Conservation (phyloP, 2,329 filamentous ascomycete genomes). For the Cyphellophora europaea region DNA sequence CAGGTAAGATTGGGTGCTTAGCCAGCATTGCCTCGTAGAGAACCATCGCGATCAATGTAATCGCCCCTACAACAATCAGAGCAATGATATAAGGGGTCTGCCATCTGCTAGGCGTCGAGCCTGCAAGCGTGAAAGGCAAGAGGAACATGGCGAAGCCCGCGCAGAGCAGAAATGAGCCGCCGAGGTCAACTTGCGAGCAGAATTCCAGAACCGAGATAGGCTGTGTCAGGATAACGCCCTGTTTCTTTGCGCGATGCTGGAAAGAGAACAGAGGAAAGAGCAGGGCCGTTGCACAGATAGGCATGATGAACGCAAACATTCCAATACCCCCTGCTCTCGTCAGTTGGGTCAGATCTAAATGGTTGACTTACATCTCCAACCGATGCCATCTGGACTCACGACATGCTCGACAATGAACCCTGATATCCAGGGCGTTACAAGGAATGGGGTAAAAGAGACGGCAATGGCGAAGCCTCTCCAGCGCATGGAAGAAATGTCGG, state of each 20-base stretch:
- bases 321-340: no score
- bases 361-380: no score
- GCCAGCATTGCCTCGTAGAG: no score
- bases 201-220: no score
- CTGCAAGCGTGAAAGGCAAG: slow-evolving; percentile 56
- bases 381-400: slow-evolving; percentile 29
- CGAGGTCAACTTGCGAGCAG: no score
- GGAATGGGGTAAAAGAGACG: slow-evolving; percentile 29
- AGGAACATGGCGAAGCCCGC: slow-evolving; percentile 55
- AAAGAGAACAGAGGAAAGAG: no score
- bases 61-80: slow-evolving; percentile 48
- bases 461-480: slow-evolving; percentile 31
- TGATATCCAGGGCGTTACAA: slow-evolving; percentile 32
- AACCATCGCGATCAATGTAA: slow-evolving; percentile 48
- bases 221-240: no score
- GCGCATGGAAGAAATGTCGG: slow-evolving; percentile 31
- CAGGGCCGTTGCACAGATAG: no score
- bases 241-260: no score
- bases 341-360: no score
- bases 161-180: slow-evolving; percentile 52
- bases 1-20: no score
- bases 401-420: slow-evolving; percentile 33
- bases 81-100: slow-evolving; percentile 39
- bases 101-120: slow-evolving; percentile 36
- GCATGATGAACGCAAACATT: no score